Evolutionary conservation across 2,329 filamentous ascomycete genomes (phyloP), one percentile per base, ranked within the genome.

Genomic region (Epichloe bromicola): DNA sequence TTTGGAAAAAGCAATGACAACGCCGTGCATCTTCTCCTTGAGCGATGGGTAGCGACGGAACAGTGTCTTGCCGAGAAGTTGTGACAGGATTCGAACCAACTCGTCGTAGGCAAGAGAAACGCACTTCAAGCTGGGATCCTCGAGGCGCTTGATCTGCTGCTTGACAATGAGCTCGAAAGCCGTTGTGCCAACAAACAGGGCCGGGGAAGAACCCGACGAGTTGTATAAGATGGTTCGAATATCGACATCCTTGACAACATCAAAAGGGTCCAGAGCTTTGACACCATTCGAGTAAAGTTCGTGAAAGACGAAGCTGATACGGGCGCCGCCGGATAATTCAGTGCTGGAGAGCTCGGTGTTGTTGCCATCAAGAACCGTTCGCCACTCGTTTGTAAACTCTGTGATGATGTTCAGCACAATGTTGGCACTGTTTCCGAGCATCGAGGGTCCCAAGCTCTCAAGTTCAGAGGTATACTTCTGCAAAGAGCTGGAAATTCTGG

Each of bases 81-180:
- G 89, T 30, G 85, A 84, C 51, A 98, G 79, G 61, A 98, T 98
- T 56, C 93, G 88, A 56, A 98, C 91, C 62, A 98, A 72, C 73
- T 98, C 93, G 65, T 98, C 93, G 63, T 96, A 98, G 39, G 98
- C 91, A 49, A 98, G 76, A 49, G 89, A 95, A 39, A 95, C 91
- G 75, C 93, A 98, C 75, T 96, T 98, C 68, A 96, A 72, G 67
- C 89, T 95, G 39, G 93, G 94, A 55, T 98, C 93, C 69, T 98
- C 93, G 49, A 98, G 70, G 51, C 93, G 82, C 78, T 88, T 94
- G 70, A 98, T 98, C 68, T 98, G 90, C 67, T 96, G 88, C 78
- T 97, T 98, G 59, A 97, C 91, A 60, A 98, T 96, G 58, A 96
- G 75, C 70, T 98, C 93, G 61, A 98, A 98, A n/a, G 93, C 93